Base-by-base conservation (phyloP, 441 rosid genomes). In the Populus hybrid region DNA sequence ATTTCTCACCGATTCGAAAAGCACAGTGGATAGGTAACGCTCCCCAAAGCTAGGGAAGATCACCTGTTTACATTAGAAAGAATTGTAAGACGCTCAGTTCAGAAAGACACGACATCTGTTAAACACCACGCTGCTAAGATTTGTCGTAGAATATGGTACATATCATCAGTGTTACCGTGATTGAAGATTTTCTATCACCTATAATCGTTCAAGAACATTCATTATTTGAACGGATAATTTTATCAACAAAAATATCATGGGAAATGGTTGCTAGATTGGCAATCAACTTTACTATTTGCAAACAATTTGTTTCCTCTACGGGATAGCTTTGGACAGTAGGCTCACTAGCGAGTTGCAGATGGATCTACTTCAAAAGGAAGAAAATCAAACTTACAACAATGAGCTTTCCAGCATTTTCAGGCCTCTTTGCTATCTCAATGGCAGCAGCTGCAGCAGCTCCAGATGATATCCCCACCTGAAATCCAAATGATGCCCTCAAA, bases 371-470 rank as follows among this genome's bases (percentile, higher is more conserved):
- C 57, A 21, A 30, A 63, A 50, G 61, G 67, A 12, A 76, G 24
- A 36, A 65, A 35, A 76, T 59, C 50, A 16, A 67, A 77, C 85
- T 83, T 80, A 83, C 85, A 64, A 79, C 77, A 73, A 83, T 88
- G 84, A 94, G 97, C 73, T 94, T 94, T 66, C 95, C 97, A 38
- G 93, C 92, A 89, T 90, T 89, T 84, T 95, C 98, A 28, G 94
- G 97, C 90, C 89, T 91, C 84, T 87, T 86, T 0, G 97, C 98
- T 76, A 95, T 84, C 84, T 24, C 80, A 46, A 91, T 83, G 78
- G 98, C 97, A 10, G 98, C 93, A 1, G 92, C 95, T 18, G 95
- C 88, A 14, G 97, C 97, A 61, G 91, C 97, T 75, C 97, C 98
- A 5, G 97, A 95, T 79, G 98, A 95, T 85, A 95, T 93, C 46